phyloP scores from a whole-genome alignment of 257 asterid genomes.

The Capsicum chinense region DNA sequence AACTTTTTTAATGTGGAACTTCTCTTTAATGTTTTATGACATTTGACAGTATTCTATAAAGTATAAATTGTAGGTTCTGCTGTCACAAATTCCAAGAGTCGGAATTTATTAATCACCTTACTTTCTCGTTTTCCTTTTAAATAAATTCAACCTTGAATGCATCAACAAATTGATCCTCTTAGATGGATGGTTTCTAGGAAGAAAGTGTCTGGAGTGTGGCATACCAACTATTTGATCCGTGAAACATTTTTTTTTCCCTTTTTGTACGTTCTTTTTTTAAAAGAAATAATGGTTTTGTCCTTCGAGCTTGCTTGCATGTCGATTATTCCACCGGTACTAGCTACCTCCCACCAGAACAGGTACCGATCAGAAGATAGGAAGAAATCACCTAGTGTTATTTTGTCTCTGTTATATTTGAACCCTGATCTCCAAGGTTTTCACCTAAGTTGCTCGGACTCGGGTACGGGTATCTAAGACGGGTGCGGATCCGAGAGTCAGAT shows the following conservation, averaged over 20 bases:
- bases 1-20: not conserved
- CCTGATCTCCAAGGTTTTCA: not conserved
- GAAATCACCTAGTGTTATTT: not conserved
- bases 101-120: not conserved
- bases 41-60: not conserved
- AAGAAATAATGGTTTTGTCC: not conserved
- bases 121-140: not conserved
- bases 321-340: not conserved
- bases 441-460: too few relatives aligned
- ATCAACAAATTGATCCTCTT: slow-evolving; percentile 3
- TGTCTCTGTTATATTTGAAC: slow-evolving; percentile 7
- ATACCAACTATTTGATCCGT: not conserved
- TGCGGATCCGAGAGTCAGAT: too few relatives aligned
- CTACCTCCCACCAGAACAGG: not conserved
- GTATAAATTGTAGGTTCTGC: slow-evolving; percentile 1
- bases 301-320: not conserved
- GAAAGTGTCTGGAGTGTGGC: not conserved
- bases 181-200: not conserved
- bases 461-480: too few relatives aligned
- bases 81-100: slow-evolving; percentile 7
- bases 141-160: not conserved
- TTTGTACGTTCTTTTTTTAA: not conserved
- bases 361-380: not conserved
- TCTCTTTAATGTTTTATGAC: not conserved
- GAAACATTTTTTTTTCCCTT: not conserved